phyloP scores from a whole-genome alignment of 371 early-diverging fungal species.

The Smittium culicis region DNA sequence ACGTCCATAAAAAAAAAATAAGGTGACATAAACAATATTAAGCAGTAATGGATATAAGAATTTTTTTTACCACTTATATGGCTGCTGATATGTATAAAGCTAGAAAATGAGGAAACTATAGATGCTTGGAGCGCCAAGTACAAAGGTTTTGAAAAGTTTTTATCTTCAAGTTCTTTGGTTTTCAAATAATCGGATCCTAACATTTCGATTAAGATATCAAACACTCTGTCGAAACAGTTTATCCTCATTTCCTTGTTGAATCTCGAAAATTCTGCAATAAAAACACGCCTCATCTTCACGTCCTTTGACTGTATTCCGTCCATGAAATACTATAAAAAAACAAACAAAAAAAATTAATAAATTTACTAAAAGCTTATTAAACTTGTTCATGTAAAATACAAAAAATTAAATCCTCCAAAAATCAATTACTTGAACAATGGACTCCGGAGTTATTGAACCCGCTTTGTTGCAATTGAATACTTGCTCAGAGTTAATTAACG shows the following conservation, averaged over 20 bases:
- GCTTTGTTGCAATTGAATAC: not conserved
- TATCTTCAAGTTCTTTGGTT: not conserved
- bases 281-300: not conserved
- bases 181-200: not conserved
- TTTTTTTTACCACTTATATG: not conserved
- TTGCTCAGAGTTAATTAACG: not conserved
- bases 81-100: not conserved
- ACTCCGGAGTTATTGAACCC: not conserved
- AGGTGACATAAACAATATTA: too few relatives aligned
- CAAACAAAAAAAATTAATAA: not conserved
- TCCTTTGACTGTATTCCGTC: not conserved
- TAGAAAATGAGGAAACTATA: not conserved
- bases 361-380: too few relatives aligned
- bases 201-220: not conserved
- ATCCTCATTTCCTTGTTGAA: not conserved
- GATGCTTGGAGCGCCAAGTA: not conserved
- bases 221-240: not conserved
- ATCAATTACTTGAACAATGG: too few relatives aligned
- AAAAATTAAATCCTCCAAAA: too few relatives aligned
- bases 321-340: not conserved
- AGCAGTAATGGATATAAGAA: too few relatives aligned
- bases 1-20: too few relatives aligned
- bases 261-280: not conserved
- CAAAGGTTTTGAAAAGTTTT: not conserved
- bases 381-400: not conserved